Conservation (phyloP, 176 grass and related monocot genomes). For the Neostapfia colusana region DNA sequence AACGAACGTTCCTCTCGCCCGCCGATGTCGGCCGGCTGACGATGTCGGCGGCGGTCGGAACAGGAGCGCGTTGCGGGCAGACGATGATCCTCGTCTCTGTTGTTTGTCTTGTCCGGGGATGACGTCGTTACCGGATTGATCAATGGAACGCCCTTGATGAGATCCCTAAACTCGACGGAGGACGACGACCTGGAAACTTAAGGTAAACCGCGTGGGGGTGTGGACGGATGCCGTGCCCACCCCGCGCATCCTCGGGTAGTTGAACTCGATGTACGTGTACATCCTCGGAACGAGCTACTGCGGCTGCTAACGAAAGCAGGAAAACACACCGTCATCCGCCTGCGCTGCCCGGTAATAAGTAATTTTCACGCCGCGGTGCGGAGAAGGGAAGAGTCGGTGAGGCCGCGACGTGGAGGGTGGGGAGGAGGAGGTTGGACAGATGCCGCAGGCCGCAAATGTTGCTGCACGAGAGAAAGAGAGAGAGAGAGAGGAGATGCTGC, state of each 20-base stretch:
- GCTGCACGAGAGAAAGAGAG: neutral
- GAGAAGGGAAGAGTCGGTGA: too few species aligned
- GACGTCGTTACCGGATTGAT: neutral
- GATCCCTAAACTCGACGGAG: slow-evolving; percentile 20
- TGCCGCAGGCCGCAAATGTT: too few species aligned
- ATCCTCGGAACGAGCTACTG: too few species aligned
- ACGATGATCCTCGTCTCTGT: neutral
- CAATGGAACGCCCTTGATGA: neutral
- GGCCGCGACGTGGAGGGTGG: too few species aligned
- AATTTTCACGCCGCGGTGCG: too few species aligned
- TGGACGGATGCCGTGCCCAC: slow-evolving; percentile 26
- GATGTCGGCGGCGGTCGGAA: too few species aligned
- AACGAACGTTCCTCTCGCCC: neutral
- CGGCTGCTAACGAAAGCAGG: too few species aligned
- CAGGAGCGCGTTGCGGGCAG: neutral
- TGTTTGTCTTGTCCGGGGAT: neutral
- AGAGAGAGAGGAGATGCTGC: neutral
- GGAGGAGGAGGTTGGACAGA: too few species aligned
- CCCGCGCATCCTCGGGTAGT: too few species aligned
- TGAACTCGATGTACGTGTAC: too few species aligned
- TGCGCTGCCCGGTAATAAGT: too few species aligned
- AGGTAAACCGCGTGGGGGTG: slow-evolving; percentile 31
- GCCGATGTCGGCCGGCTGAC: neutral
- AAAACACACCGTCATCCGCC: too few species aligned
- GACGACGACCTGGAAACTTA: neutral